phyloP scores from a whole-genome alignment of 2,329 filamentous ascomycete genomes.

The Aspergillus persii region DNA sequence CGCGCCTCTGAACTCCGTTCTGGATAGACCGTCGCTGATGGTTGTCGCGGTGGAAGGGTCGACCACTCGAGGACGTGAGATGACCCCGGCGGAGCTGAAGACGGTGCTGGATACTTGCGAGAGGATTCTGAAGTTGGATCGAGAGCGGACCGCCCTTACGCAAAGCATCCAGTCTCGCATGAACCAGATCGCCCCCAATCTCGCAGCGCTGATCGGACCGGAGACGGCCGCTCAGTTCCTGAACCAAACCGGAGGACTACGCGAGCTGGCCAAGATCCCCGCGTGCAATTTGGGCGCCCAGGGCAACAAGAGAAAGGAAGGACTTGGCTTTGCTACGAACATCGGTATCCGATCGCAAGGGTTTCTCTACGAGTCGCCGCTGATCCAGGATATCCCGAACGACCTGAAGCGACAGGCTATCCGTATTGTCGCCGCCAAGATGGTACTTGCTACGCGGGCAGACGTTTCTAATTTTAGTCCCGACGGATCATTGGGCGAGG shows the following conservation, averaged over 20 bases:
- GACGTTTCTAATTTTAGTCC: constrained; percentile 79
- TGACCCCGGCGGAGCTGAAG: constrained; percentile 72
- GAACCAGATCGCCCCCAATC: constrained; percentile 91
- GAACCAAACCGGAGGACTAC: constrained; percentile 86
- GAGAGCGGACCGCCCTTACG: constrained; percentile 79
- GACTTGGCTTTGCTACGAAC: constrained; percentile 85
- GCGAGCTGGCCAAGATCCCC: constrained; percentile 84
- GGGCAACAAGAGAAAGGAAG: constrained; percentile 82
- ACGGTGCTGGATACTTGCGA: constrained; percentile 75
- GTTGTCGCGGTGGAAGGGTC: constrained; percentile 93
- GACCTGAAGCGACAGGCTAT: constrained; percentile 92
- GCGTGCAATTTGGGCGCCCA: constrained; percentile 89
- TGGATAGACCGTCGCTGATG: constrained; percentile 91
- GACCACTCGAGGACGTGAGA: constrained; percentile 75
- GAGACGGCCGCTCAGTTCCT: constrained; percentile 94
- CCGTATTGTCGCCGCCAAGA: constrained; percentile 89
- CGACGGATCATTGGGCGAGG: constrained; percentile 79
- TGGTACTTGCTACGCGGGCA: constrained; percentile 87
- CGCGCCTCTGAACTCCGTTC: constrained; percentile 70
- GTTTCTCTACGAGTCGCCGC: constrained; percentile 86
- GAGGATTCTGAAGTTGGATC: constrained; percentile 83
- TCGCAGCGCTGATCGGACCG: constrained; percentile 86
- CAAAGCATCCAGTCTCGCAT: constrained; percentile 97
- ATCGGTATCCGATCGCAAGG: constrained; percentile 88
- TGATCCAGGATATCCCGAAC: constrained; percentile 78